A percentile compares a stretch with the other conserved stretches of the same genome.
phyloP scores from a whole-genome alignment of 2,329 filamentous ascomycete species.

The Venturia pyrina region DNA sequence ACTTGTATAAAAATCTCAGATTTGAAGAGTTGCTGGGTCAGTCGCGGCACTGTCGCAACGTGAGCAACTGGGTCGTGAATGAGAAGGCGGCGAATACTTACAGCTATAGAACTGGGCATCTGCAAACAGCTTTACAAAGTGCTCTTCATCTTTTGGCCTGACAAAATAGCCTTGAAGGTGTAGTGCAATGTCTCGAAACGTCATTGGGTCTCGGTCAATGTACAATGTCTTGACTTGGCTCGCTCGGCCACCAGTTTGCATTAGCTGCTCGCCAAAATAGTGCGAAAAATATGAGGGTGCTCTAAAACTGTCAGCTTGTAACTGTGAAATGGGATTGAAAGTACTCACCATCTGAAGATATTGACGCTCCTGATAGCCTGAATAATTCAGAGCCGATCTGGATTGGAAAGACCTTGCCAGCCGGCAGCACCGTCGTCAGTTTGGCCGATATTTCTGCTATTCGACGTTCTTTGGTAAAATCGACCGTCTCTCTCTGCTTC shows the following conservation, averaged over 20 bases:
- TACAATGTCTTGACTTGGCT: slow-evolving; percentile 68
- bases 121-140: slow-evolving; percentile 87
- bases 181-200: slow-evolving; percentile 79
- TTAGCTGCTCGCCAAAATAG: slow-evolving; percentile 79
- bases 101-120: slow-evolving; percentile 91
- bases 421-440: slow-evolving; percentile 44
- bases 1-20: slow-evolving; percentile 89
- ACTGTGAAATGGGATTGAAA: slow-evolving; percentile 4
- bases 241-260: slow-evolving; percentile 49
- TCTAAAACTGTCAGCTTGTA: slow-evolving; percentile 45
- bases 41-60: slow-evolving; percentile 57
- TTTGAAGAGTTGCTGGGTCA: slow-evolving; percentile 85
- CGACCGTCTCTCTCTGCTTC: not conserved
- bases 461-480: slow-evolving; percentile 23
- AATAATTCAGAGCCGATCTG: slow-evolving; percentile 63
- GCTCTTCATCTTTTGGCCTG: slow-evolving; percentile 65
- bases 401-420: slow-evolving; percentile 62
- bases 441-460: slow-evolving; percentile 21
- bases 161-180: slow-evolving; percentile 90
- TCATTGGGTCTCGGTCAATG: slow-evolving; percentile 85
- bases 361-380: slow-evolving; percentile 57
- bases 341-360: slow-evolving; percentile 63
- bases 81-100: slow-evolving; percentile 32
- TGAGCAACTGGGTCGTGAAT: slow-evolving; percentile 10
- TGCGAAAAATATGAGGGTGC: slow-evolving; percentile 94